phyloP scores from a whole-genome alignment of 257 asterid genomes.

The Solanum chiquidenum region DNA sequence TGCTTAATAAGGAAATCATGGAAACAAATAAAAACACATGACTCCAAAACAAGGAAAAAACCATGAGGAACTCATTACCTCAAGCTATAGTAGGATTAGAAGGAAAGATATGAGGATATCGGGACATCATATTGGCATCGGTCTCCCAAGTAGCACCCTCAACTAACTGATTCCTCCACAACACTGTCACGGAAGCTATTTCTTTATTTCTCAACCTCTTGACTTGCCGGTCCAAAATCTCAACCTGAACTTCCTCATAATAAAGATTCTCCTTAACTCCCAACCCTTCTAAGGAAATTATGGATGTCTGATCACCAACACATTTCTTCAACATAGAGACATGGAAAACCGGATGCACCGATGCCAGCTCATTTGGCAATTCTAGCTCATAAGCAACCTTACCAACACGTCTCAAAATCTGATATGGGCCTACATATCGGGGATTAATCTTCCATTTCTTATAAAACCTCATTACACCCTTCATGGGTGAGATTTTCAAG shows the following conservation, averaged over 20 bases:
- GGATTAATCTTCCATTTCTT: not conserved
- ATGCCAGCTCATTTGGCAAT: not conserved
- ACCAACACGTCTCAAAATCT: not conserved
- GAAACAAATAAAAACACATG: not conserved
- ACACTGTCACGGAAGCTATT: not conserved
- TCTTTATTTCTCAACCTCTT: not conserved
- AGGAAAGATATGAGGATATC: not conserved
- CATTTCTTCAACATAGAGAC: not conserved
- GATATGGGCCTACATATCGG: not conserved
- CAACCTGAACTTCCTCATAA: not conserved
- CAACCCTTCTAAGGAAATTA: not conserved
- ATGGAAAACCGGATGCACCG: not conserved
- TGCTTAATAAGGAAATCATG: not conserved
- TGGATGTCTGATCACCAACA: not conserved
- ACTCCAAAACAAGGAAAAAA: not conserved
- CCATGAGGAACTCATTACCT: not conserved
- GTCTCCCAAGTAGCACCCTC: not conserved
- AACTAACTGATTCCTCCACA: not conserved
- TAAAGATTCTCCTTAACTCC: not conserved
- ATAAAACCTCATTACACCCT: not conserved
- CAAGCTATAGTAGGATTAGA: not conserved
- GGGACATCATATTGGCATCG: not conserved
- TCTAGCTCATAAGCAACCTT: not conserved
- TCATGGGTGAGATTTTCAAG: not conserved
- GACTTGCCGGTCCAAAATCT: not conserved